Conservation (phyloP, 768 basidiomycete species). For the Tylopilus vinaceipallidus region DNA sequence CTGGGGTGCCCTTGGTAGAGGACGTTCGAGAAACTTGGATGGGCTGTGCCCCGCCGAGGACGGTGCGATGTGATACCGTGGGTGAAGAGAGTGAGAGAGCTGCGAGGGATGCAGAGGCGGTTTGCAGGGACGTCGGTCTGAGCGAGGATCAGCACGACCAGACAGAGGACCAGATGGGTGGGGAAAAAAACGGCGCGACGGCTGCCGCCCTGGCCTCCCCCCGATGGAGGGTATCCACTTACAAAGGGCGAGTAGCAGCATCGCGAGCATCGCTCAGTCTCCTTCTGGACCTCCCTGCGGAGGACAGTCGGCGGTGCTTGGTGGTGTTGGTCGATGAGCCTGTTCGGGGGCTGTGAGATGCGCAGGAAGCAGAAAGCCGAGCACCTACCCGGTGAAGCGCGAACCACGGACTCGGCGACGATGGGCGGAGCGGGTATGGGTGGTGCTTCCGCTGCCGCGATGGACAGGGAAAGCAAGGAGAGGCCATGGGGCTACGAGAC, state of each 20-base stretch:
- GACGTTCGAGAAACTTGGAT: slow-evolving; percentile 2
- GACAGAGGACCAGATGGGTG: neutral
- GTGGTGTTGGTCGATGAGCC: slow-evolving; percentile 32
- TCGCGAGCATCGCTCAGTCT: slow-evolving; percentile 78
- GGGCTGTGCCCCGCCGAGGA: slow-evolving; percentile 10
- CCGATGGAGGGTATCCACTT: slow-evolving; percentile 37
- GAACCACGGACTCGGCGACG: slow-evolving; percentile 19
- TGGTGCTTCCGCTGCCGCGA: slow-evolving; percentile 51
- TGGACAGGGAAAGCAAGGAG: slow-evolving; percentile 69
- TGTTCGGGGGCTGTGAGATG: slow-evolving; percentile 5
- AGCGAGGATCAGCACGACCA: slow-evolving; percentile 4
- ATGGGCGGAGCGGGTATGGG: slow-evolving; percentile 43
- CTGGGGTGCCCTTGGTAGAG: slow-evolving; percentile 2
- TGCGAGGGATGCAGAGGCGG: slow-evolving; percentile 39
- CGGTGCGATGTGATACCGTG: slow-evolving; percentile 28
- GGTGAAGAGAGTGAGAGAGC: slow-evolving; percentile 42
- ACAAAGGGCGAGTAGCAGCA: slow-evolving; percentile 73
- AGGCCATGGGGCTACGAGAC: too few species aligned
- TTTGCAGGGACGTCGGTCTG: slow-evolving; percentile 38
- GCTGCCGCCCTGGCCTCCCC: neutral
- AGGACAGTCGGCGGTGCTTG: slow-evolving; percentile 70
- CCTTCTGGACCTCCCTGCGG: slow-evolving; percentile 66
- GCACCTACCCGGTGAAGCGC: slow-evolving; percentile 18
- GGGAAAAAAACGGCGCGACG: neutral
- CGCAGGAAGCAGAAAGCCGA: neutral